Evolutionary conservation across 306 rosid genomes (phyloP).

Genomic region (Prunus mira): DNA sequence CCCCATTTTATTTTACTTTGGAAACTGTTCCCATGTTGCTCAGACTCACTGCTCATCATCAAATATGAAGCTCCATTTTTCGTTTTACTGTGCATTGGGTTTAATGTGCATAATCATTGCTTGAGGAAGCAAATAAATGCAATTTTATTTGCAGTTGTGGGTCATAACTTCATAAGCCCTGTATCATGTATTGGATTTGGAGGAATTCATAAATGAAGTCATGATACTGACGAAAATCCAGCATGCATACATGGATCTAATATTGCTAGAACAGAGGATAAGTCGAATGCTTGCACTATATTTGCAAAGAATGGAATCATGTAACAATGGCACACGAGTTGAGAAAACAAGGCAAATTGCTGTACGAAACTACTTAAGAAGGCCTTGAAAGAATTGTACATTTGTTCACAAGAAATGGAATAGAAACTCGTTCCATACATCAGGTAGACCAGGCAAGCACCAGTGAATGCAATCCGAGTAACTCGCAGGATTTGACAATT

Average conservation of each 20-base stretch:
- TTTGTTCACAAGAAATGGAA: slow-evolving; percentile 56
- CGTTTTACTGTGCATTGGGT: no score
- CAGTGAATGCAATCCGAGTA: slow-evolving; percentile 98
- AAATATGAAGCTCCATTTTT: not conserved
- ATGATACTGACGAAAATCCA: not conserved
- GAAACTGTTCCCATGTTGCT: not conserved
- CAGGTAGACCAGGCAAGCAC: slow-evolving; percentile 97
- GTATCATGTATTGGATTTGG: no score
- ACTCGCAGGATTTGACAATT: slow-evolving; percentile 67
- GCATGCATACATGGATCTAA: not conserved
- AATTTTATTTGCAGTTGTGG: not conserved
- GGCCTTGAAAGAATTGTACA: not conserved
- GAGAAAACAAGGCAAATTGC: not conserved
- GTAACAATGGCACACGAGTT: not conserved
- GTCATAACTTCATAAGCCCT: not conserved
- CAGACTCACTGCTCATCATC: not conserved
- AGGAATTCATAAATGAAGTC: not conserved
- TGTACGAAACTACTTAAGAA: not conserved
- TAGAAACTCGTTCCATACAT: slow-evolving; percentile 88
- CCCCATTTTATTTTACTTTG: not conserved
- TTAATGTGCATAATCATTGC: no score
- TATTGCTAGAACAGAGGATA: not conserved
- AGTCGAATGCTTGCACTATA: not conserved
- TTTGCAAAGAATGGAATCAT: not conserved
- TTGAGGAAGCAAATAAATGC: no score